Evolutionary conservation across 2,329 filamentous ascomycete genomes (phyloP).

Genomic region (Microcyclospora pomicola): DNA sequence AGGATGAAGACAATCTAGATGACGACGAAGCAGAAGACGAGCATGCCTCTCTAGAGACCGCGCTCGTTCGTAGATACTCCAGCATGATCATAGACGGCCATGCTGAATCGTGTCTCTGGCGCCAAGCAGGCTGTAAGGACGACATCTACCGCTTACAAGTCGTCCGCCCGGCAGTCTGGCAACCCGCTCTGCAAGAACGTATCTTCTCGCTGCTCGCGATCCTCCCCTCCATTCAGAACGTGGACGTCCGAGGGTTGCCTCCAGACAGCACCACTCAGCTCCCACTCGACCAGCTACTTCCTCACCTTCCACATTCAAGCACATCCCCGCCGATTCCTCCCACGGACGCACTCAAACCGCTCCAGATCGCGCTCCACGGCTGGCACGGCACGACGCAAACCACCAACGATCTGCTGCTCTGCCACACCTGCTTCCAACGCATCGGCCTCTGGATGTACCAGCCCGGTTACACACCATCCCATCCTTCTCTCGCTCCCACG

Average conservation of each 20-base stretch:
- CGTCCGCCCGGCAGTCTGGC: constrained; percentile 22
- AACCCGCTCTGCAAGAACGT: constrained; percentile 19
- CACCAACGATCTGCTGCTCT: constrained; percentile 61
- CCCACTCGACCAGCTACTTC: constrained; percentile 11
- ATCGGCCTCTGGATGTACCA: constrained; percentile 90
- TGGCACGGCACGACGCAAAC: constrained; percentile 42
- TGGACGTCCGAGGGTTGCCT: constrained; percentile 7
- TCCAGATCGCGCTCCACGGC: constrained; percentile 30
- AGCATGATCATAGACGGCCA: constrained; percentile 63
- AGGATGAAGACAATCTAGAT: constrained; percentile 35
- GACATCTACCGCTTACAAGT: constrained; percentile 49
- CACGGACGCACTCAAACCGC: constrained; percentile 8
- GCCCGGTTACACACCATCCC: constrained; percentile 33
- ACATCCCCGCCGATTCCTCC: background rate
- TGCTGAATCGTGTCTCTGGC: constrained; percentile 72
- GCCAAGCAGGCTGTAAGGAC: constrained; percentile 70
- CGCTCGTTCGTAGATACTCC: constrained; percentile 62
- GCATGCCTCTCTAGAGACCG: constrained; percentile 38
- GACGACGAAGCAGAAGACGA: constrained; percentile 12
- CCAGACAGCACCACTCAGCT: constrained; percentile 4
- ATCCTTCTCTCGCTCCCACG: constrained; percentile 1
- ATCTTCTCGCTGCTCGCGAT: constrained; percentile 16
- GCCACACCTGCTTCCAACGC: constrained; percentile 73
- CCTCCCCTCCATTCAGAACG: constrained; percentile 13
- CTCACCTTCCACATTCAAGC: constrained; percentile 13